Conservation (phyloP, 805 yeast genomes). For the Ogataea sp. region DNA sequence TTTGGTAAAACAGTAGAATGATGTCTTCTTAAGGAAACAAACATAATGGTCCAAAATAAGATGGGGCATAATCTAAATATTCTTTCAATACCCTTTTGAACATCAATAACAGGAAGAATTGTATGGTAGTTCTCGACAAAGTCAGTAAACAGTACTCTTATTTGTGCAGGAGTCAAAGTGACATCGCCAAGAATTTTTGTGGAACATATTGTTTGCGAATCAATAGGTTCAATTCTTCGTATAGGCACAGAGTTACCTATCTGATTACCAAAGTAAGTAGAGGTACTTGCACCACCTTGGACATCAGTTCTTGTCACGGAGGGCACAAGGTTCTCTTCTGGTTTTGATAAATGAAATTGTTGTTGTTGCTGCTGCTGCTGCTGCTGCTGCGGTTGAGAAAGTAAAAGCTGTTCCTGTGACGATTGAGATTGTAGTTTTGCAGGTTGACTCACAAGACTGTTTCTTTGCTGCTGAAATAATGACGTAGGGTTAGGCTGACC, state of each 20-base stretch:
- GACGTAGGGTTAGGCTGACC: neutral
- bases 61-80: conserved; percentile 78
- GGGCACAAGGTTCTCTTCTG: conserved; percentile 5
- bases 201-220: conserved; percentile 39
- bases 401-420: neutral
- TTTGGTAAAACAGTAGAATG: conserved; percentile 20
- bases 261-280: conserved; percentile 9
- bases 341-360: neutral
- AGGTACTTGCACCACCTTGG: conserved; percentile 4
- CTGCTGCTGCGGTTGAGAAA: neutral
- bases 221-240: neutral
- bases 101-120: conserved; percentile 80
- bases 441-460: no score
- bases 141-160: conserved; percentile 56
- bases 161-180: conserved; percentile 50
- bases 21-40: conserved; percentile 69
- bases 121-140: conserved; percentile 77
- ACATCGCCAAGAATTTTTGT: conserved; percentile 71
- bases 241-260: conserved; percentile 1
- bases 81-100: conserved; percentile 72
- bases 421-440: no score
- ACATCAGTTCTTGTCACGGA: conserved; percentile 12
- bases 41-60: conserved; percentile 88
- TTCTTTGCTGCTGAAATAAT: no score
- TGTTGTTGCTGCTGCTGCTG: neutral